Base-by-base conservation (phyloP, 2,329 filamentous ascomycete genomes). In the Pyrenochaeta sp. region DNA sequence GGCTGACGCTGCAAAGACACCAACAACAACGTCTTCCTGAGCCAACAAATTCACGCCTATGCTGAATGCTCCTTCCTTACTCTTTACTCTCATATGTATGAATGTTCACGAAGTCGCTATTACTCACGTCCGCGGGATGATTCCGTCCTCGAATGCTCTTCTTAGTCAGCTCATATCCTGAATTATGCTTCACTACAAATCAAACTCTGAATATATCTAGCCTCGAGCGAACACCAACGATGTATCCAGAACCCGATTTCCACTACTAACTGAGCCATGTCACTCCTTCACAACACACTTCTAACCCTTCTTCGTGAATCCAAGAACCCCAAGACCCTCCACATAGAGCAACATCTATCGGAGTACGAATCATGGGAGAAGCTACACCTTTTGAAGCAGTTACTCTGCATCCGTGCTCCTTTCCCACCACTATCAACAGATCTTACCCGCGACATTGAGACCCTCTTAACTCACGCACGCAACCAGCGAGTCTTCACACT, bases 401-500 rank as follows among this genome's bases (percentile, higher is more conserved):
- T 75, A 3, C 60, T 77, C 2, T 76, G 73, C 28, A 59, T 71
- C 5, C 71, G 72, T 3, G 53, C 60, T 3, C 64, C 72, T 3
- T 30, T 54, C 2, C 58, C 68, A 0, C 56, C 58, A 2, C 54
- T 76, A 3, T 61, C 68, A 7, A 22, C 36, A 5, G 9, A 42
- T 1, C 30, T 72, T 2, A 9, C 58, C 2, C 40, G 48, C 6
- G 55, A 65, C 22, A 62, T 74, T 46, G 67, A 74, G 6, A 50
- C 42, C n/a, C 42, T 68, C 2, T 39, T 72, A 15, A 32, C 30
- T 1, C 63, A 65, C 25, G 50, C 58, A 10, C 53, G 52, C n/a
- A 48, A 52, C 27, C 62, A 62, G 39, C 55, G 63, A 15, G 8
- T 67, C 9, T 52, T 69, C 0, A 67, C 56, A n/a, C 36, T 48